These are phyloP conservation scores for Trichoderma gracile DNA, from an alignment of 2,329 filamentous ascomycete genomes.

Conservation along the genomic window DNA sequence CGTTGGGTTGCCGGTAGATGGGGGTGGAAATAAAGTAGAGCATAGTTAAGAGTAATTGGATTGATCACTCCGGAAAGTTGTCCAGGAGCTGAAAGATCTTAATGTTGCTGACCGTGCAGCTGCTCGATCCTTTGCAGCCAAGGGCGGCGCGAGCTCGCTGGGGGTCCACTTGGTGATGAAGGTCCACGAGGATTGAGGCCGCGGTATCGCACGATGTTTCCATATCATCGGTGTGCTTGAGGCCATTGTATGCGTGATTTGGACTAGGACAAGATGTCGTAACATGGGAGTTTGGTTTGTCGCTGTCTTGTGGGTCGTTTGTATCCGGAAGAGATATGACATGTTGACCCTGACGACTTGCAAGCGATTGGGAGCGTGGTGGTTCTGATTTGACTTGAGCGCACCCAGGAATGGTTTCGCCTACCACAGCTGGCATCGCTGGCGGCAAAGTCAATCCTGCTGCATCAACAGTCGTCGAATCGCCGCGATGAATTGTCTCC, in stretches of 20 bases:
- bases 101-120: conserved; percentile 25
- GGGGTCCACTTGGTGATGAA: conserved; percentile 17
- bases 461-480: not conserved
- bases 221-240: not conserved
- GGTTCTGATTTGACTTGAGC: not conserved
- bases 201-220: conserved; percentile 24
- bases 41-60: not conserved
- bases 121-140: conserved; percentile 16
- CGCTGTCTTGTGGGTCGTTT: not conserved
- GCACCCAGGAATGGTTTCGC: too few relatives aligned
- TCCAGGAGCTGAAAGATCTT: conserved; percentile 27
- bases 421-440: not conserved
- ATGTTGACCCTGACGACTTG: not conserved
- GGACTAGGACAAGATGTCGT: not conserved
- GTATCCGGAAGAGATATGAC: not conserved
- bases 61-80: not conserved
- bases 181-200: conserved; percentile 25
- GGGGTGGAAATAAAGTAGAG: conserved; percentile 48
- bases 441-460: not conserved
- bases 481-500: not conserved
- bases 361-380: not conserved
- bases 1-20: conserved; percentile 58
- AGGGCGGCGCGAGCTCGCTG: conserved; percentile 22
- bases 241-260: not conserved
- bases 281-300: not conserved